phyloP scores from a whole-genome alignment of 495 filamentous ascomycete genomes.

The Penicillium pulvis region DNA sequence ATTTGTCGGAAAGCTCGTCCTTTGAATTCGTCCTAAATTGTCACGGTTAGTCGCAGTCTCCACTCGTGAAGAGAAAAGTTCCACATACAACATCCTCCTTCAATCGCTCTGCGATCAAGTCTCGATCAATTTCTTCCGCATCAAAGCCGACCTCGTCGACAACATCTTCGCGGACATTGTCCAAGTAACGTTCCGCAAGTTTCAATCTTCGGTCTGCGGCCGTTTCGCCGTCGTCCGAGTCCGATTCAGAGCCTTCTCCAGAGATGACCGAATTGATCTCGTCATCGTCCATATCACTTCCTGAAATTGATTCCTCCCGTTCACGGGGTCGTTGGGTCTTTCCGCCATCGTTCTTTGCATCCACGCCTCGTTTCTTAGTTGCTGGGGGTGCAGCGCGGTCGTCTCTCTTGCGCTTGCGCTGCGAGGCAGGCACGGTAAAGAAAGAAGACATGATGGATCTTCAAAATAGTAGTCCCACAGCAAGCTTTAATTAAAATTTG shows the following conservation, averaged over 20 bases:
- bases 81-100: slow-evolving; percentile 78
- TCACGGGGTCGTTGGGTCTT: slow-evolving; percentile 29
- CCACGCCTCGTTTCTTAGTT: slow-evolving; percentile 58
- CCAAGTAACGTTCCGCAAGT: slow-evolving; percentile 89
- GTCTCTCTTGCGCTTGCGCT: slow-evolving; percentile 78
- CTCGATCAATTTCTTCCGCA: slow-evolving; percentile 87
- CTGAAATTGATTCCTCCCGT: slow-evolving; percentile 74
- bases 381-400: slow-evolving; percentile 49
- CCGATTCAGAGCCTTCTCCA: slow-evolving; percentile 51
- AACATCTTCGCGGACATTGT: slow-evolving; percentile 84
- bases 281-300: slow-evolving; percentile 75
- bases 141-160: slow-evolving; percentile 85
- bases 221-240: slow-evolving; percentile 72
- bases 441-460: slow-evolving; percentile 72
- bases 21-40: slow-evolving; percentile 74
- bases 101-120: slow-evolving; percentile 85
- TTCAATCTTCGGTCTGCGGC: slow-evolving; percentile 83
- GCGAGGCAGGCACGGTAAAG: slow-evolving; percentile 74
- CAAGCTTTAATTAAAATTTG: slow-evolving; percentile 10
- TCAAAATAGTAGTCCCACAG: slow-evolving; percentile 8
- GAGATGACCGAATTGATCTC: slow-evolving; percentile 44
- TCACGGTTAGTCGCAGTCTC: slow-evolving; percentile 11
- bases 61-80: background rate
- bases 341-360: slow-evolving; percentile 37
- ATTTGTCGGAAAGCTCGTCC: slow-evolving; percentile 82